Percentiles rank a stretch among this genome's conserved stretches.
phyloP scores from a whole-genome alignment of 306 rosid species.

The Malus sieversii region DNA sequence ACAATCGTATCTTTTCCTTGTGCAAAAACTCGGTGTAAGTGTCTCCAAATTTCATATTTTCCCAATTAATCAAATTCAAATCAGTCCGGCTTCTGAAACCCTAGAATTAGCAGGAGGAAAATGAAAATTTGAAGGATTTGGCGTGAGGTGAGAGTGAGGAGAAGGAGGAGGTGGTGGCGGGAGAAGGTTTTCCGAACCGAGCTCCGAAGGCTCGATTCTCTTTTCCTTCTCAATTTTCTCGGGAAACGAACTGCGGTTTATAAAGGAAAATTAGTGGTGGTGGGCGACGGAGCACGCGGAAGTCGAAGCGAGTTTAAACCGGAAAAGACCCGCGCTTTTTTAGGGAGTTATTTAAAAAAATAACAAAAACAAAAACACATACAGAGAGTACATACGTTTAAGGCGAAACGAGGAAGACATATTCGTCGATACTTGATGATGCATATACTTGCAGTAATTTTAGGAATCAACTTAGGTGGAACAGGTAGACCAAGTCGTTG shows the following conservation, averaged over 20 bases:
- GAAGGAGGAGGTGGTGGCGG: background rate
- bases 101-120: background rate
- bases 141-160: background rate
- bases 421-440: no score
- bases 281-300: background rate
- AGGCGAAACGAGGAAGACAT: no score
- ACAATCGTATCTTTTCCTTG: slow-evolving; percentile 43
- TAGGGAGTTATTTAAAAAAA: background rate
- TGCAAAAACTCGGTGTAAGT: slow-evolving; percentile 54
- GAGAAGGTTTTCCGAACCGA: background rate
- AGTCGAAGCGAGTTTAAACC: background rate
- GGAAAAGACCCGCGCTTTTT: background rate
- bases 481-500: no score
- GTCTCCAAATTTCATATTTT: slow-evolving; percentile 68
- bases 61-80: background rate
- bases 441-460: no score
- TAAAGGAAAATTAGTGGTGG: background rate
- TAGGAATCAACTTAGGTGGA: no score
- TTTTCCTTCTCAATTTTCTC: background rate
- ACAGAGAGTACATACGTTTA: no score
- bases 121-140: background rate
- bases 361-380: background rate
- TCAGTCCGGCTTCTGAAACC: background rate
- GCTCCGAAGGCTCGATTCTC: no score
- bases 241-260: slow-evolving; percentile 1